Evolutionary conservation across 306 rosid genomes (phyloP).

Genomic region (Cicer pinnatifidum): DNA sequence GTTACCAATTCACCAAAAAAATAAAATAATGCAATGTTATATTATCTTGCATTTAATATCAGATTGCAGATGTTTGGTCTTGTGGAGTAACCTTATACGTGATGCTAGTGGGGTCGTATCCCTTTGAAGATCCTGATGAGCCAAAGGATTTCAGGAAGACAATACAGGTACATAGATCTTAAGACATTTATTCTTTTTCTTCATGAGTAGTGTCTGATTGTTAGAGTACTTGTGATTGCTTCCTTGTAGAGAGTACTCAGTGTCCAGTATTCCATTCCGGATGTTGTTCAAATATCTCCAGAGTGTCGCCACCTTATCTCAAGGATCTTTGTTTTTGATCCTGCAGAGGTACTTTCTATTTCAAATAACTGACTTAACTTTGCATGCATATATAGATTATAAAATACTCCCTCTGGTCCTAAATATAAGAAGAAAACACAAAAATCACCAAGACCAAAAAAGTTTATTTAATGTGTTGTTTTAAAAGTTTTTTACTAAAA

Average conservation of each 20-base stretch:
- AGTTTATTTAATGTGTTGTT: too few relatives aligned
- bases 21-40: neutral
- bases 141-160: slow-evolving; percentile 90
- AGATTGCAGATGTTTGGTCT: slow-evolving; percentile 98
- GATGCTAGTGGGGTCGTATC: slow-evolving; percentile 87
- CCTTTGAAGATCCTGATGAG: slow-evolving; percentile 90
- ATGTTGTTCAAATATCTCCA: slow-evolving; percentile 62
- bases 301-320: slow-evolving; percentile 84
- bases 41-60: slow-evolving; percentile 44
- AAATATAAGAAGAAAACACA: too few relatives aligned
- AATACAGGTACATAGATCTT: slow-evolving; percentile 63
- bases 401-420: too few relatives aligned
- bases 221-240: slow-evolving; percentile 41
- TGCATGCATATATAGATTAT: neutral
- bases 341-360: slow-evolving; percentile 61
- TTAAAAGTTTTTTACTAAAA: too few relatives aligned
- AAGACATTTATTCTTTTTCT: slow-evolving; percentile 19
- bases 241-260: slow-evolving; percentile 73
- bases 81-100: slow-evolving; percentile 95
- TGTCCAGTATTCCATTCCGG: slow-evolving; percentile 89
- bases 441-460: too few relatives aligned
- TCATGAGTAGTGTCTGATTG: slow-evolving; percentile 27
- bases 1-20: neutral
- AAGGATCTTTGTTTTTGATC: slow-evolving; percentile 85
- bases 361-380: slow-evolving; percentile 3